Conservation (phyloP, 2,329 filamentous ascomycete species). For the Penicillium sp. region DNA sequence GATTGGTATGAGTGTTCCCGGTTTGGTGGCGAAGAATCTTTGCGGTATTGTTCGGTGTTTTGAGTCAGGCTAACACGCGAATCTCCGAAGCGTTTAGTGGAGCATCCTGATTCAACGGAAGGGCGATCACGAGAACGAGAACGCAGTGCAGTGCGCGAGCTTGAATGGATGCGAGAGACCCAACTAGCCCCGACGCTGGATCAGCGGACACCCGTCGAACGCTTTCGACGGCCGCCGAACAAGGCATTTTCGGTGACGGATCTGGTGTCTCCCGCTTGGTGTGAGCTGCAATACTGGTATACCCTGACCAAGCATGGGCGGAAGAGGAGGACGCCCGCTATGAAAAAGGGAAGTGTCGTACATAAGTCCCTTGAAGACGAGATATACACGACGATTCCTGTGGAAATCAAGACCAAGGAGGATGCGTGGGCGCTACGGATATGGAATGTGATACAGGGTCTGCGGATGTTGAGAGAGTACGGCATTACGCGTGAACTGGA, state of each 20-base stretch:
- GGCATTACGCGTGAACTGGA: conserved; percentile 76
- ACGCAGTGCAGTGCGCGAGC: conserved; percentile 29
- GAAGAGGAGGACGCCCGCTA: conserved; percentile 74
- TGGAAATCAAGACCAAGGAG: conserved; percentile 73
- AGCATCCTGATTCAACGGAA: conserved; percentile 47
- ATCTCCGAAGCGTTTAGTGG: conserved; percentile 63
- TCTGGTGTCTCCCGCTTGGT: conserved; percentile 87
- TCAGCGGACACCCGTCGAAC: conserved; percentile 66
- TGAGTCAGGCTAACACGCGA: conserved; percentile 58
- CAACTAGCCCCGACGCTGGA: conserved; percentile 39
- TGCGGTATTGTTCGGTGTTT: conserved; percentile 30
- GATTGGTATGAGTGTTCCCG: conserved; percentile 33
- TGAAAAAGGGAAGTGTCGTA: conserved; percentile 78
- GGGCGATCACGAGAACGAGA: conserved; percentile 38
- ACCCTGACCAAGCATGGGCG: conserved; percentile 75
- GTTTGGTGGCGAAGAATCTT: conserved; percentile 40
- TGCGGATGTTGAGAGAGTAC: conserved; percentile 70
- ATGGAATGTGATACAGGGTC: conserved; percentile 88
- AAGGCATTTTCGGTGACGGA: conserved; percentile 87
- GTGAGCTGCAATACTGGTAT: conserved; percentile 92
- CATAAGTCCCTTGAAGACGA: conserved; percentile 85
- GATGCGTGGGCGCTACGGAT: conserved; percentile 79
- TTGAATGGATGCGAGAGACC: conserved; percentile 27
- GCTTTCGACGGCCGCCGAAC: conserved; percentile 74
- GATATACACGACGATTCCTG: conserved; percentile 73